phyloP scores from a whole-genome alignment of 495 filamentous ascomycete genomes.

The Bryoglossum gracile region DNA sequence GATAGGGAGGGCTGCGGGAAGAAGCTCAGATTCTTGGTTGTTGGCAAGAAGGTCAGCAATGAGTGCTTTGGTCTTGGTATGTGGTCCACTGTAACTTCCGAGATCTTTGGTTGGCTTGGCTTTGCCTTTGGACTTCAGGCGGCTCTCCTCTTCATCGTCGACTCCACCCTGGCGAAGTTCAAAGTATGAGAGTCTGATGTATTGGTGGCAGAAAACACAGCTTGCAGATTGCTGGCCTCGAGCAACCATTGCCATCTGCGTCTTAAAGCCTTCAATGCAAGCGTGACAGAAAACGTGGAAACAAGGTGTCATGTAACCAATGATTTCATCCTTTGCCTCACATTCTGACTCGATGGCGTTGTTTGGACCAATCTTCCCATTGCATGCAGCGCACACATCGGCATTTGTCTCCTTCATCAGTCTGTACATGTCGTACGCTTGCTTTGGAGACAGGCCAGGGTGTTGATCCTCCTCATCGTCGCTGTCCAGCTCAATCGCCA shows the following conservation, averaged over 20 bases:
- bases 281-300: constrained; percentile 71
- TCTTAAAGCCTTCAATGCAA: constrained; percentile 53
- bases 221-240: constrained; percentile 31
- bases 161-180: constrained; percentile 59
- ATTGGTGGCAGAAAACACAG: constrained; percentile 62
- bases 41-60: constrained; percentile 56
- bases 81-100: constrained; percentile 71
- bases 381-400: constrained; percentile 64
- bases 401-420: constrained; percentile 71
- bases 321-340: constrained; percentile 52
- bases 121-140: constrained; percentile 33
- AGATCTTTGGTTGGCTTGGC: constrained; percentile 50
- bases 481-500: constrained; percentile 80
- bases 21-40: constrained; percentile 48
- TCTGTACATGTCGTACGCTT: constrained; percentile 74
- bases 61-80: constrained; percentile 83
- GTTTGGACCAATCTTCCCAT: constrained; percentile 47
- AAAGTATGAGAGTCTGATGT: constrained; percentile 51
- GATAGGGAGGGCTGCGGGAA: constrained; percentile 56
- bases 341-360: constrained; percentile 44
- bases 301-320: constrained; percentile 77
- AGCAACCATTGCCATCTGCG: constrained; percentile 31
- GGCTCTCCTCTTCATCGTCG: constrained; percentile 48
- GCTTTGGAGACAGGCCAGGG: constrained; percentile 47
- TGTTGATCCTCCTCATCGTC: constrained; percentile 52